Conservation (phyloP, 192 early-diverging fungal genomes). For the Coemansia erecta region DNA sequence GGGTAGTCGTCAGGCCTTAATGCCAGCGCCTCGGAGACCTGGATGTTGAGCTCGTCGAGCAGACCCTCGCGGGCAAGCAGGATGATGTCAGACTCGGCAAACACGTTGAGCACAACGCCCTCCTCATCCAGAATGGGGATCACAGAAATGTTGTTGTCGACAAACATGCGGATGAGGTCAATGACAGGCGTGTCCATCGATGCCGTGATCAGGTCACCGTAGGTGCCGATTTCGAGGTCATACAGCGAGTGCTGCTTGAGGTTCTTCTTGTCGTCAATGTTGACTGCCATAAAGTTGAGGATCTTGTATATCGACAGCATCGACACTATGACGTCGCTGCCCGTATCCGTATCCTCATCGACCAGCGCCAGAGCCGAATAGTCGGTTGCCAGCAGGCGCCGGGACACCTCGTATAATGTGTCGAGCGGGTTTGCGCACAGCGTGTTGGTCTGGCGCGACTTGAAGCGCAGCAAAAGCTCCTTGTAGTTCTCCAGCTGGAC, state of each 20-base stretch:
- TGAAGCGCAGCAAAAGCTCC: constrained; percentile 50
- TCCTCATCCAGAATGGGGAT: constrained; percentile 90
- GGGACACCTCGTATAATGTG: constrained; percentile 83
- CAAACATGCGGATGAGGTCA: constrained; percentile 89
- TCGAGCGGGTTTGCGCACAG: constrained; percentile 83
- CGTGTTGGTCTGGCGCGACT: constrained; percentile 52
- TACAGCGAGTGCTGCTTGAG: constrained; percentile 64
- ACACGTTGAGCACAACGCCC: constrained; percentile 88
- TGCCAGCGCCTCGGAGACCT: constrained; percentile 81
- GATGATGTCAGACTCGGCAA: constrained; percentile 96
- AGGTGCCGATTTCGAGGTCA: constrained; percentile 86
- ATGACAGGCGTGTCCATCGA: constrained; percentile 79
- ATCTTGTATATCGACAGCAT: constrained; percentile 88
- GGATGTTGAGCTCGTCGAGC: constrained; percentile 74
- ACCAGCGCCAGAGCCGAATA: constrained; percentile 88
- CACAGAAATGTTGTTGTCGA: constrained; percentile 83
- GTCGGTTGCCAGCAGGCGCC: constrained; percentile 73
- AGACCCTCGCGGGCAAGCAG: constrained; percentile 60
- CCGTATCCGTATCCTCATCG: constrained; percentile 72
- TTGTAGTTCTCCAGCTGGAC: constrained; percentile 52
- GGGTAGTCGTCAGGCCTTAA: constrained; percentile 86
- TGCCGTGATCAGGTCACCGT: constrained; percentile 77
- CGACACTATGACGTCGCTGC: constrained; percentile 84
- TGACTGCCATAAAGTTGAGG: constrained; percentile 82
- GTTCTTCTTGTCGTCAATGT: constrained; percentile 68